Conservation (phyloP, 257 asterid species). For the Forsythia viridissima region DNA sequence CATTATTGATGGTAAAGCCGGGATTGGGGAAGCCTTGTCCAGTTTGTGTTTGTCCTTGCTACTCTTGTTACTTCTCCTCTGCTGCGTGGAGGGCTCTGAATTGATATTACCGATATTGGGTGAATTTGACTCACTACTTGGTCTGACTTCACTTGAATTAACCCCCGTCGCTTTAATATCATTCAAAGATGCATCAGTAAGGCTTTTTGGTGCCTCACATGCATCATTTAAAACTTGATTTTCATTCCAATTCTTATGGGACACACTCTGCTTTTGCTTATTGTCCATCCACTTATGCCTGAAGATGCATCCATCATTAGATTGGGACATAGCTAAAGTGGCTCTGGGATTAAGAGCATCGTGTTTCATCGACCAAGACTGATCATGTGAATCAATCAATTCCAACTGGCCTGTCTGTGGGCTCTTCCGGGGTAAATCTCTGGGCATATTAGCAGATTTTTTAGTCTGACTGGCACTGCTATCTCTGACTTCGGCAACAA, state of each 20-base stretch:
- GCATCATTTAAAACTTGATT: constrained; percentile 29
- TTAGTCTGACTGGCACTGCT: constrained; percentile 28
- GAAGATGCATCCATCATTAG: constrained; percentile 49
- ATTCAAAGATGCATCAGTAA: constrained; percentile 28
- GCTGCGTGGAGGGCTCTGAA: constrained; percentile 48
- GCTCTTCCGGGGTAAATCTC: constrained; percentile 32
- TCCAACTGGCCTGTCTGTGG: not conserved
- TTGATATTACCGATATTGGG: constrained; percentile 30
- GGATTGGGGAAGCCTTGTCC: constrained; percentile 38
- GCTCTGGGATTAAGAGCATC: too few species aligned
- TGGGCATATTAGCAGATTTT: constrained; percentile 35
- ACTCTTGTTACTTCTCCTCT: constrained; percentile 54
- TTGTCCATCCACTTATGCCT: constrained; percentile 50
- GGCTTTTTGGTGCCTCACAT: constrained; percentile 38
- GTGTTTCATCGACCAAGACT: too few species aligned
- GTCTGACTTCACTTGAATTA: constrained; percentile 38
- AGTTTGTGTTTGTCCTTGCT: constrained; percentile 59
- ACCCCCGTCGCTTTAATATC: constrained; percentile 31
- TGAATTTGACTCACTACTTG: constrained; percentile 36
- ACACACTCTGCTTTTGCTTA: constrained; percentile 57
- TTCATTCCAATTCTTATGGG: constrained; percentile 42
- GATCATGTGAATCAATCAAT: too few species aligned
- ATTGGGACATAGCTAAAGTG: not conserved
- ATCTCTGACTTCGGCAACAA: constrained; percentile 29
- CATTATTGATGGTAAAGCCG: constrained; percentile 36